Evolutionary conservation across 805 yeast genomes (phyloP).

Genomic region (Naumovozyma castellii): DNA sequence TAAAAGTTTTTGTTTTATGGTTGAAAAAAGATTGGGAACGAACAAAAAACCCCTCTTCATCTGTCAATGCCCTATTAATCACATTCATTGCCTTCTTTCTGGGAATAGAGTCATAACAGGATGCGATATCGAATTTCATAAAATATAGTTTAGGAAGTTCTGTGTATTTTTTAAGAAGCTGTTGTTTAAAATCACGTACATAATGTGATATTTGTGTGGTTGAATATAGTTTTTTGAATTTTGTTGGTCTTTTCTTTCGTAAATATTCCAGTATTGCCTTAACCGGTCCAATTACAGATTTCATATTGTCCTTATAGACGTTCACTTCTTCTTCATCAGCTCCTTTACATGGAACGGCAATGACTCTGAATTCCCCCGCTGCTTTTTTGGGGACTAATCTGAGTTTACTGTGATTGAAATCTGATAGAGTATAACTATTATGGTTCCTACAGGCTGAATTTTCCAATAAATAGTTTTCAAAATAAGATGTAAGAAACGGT

Average conservation of each 20-base stretch:
- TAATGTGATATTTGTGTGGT: slow-evolving; percentile 36
- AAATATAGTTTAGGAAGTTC: slow-evolving; percentile 36
- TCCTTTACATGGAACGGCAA: slow-evolving; percentile 45
- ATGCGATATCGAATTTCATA: slow-evolving; percentile 64
- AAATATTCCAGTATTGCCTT: slow-evolving; percentile 31
- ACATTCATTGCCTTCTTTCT: slow-evolving; percentile 33
- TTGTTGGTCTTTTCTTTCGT: slow-evolving; percentile 19
- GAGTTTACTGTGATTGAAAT: slow-evolving; percentile 32
- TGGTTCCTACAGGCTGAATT: slow-evolving; percentile 12
- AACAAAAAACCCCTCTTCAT: slow-evolving; percentile 25
- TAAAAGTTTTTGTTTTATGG: slow-evolving; percentile 11
- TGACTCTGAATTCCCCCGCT: slow-evolving; percentile 44
- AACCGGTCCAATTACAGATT: slow-evolving; percentile 37
- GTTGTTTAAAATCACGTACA: slow-evolving; percentile 32
- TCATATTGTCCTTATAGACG: slow-evolving; percentile 30
- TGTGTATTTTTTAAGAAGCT: slow-evolving; percentile 10
- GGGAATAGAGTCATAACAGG: slow-evolving; percentile 70
- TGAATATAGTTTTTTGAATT: slow-evolving; percentile 33
- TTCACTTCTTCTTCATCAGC: slow-evolving; percentile 26
- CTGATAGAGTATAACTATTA: slow-evolving; percentile 14
- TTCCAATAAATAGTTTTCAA: slow-evolving; percentile 29
- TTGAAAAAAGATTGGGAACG: slow-evolving; percentile 14
- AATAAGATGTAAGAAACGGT: slow-evolving; percentile 38
- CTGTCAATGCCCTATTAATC: slow-evolving; percentile 15
- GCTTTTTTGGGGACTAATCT: slow-evolving; percentile 51